Percentiles rank a stretch among this genome's conserved stretches.
phyloP scores from a whole-genome alignment of 176 grass and related monocot species.

The Neostapfia colusana region DNA sequence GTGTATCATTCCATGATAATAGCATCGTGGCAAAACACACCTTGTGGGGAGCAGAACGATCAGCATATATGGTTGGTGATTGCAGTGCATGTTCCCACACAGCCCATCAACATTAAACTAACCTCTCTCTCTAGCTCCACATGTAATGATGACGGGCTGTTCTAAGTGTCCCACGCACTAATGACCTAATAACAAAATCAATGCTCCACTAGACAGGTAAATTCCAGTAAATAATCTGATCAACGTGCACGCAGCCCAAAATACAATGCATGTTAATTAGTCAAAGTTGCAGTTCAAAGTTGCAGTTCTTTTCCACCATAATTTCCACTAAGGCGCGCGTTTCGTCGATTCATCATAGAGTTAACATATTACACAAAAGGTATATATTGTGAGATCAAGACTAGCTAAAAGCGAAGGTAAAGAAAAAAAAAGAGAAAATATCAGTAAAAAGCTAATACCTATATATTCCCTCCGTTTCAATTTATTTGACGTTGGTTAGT shows the following conservation, averaged over 20 bases:
- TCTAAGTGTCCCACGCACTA: constrained; percentile 13
- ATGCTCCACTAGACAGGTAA: constrained; percentile 8
- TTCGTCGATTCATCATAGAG: background rate
- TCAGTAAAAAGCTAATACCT: background rate
- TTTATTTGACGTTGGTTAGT: too few species aligned
- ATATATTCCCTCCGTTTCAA: background rate
- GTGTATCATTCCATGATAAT: background rate
- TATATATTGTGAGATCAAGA: background rate
- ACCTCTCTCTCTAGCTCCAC: background rate
- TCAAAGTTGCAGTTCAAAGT: background rate
- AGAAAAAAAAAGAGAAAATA: background rate
- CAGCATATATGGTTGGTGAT: constrained; percentile 20
- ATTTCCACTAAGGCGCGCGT: background rate
- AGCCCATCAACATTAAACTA: constrained; percentile 44
- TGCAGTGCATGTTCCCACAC: constrained; percentile 44
- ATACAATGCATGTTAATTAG: background rate
- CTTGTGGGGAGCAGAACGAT: constrained; percentile 47
- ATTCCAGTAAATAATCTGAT: background rate
- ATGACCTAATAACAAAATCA: background rate
- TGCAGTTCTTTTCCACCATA: constrained; percentile 4
- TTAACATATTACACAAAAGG: background rate
- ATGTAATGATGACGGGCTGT: background rate
- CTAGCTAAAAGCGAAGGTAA: constrained; percentile 10
- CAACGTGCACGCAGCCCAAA: background rate
- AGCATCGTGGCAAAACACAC: constrained; percentile 23